Base-by-base conservation (phyloP, 805 yeast genomes). In the Wickerhamiella shivajii region DNA sequence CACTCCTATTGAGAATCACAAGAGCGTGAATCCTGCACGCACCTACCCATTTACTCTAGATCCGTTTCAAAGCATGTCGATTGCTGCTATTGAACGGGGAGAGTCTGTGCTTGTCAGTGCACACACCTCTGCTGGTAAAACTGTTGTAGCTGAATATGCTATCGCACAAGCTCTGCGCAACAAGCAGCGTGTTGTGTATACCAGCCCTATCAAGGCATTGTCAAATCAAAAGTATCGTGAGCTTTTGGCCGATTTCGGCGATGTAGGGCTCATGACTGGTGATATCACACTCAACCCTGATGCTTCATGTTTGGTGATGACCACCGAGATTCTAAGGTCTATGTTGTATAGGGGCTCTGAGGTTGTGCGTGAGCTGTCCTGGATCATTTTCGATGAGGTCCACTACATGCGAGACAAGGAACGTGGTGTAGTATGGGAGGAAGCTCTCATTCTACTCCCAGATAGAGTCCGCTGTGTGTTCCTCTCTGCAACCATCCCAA, bases 381-480 rank as follows among this genome's bases (percentile, higher is more conserved):
- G 95, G 94, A 98, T 90, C 32, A 74, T 90, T 24, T 90, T 90
- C 44, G 99, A 90, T 57, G 99, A 90, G 55, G 95, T 90, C 29
- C 99, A 90, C 60, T 90, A 90, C 58, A 90, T 90, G 92, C 75
- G 96, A 60, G 99, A 90, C 55, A 77, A 83, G 47, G 90, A 84
- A 45, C 74, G 99, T 60, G 99, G 99, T 55, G 99, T 90, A 34
- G 98, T 90, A 22, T 90, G 99, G 99, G 99, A 90, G 60, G 99
- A 90, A 57, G 87, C 97, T 11, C 87, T 90, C 44, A 90, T 90
- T 38, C 62, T 90, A 52, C 64, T 90, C 27, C 99, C 99, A 3
- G 96, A 92, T 47, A 85, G 85, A 63, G 96, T 90, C 12, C 87
- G 79, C 44, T 83, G 85, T 50, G 95, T 87, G 3, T 80, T 87